Base-by-base conservation (phyloP, 1,139 yeast species). In the Suhomyces bribrorum region DNA sequence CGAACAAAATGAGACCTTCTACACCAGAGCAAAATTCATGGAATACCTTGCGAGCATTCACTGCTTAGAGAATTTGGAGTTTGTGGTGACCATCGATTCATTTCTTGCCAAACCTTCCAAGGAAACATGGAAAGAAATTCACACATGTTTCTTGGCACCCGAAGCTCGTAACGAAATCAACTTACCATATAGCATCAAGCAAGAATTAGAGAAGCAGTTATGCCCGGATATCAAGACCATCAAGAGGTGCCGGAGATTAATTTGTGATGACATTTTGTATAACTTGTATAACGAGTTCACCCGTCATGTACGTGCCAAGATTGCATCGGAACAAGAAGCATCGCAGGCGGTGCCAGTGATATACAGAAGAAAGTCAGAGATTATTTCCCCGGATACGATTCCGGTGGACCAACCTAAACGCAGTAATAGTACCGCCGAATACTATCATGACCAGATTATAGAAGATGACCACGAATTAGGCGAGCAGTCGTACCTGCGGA, bases 51-150 rank as follows among this genome's bases (percentile, higher is more conserved):
- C 49, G 24, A 43, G 52, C 23, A 56, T 58, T 20, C 73, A 67
- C 45, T 66, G 73, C 48, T 48, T 61, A 30, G 74, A 68, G 41
- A 67, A 67, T 48, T 56, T 60, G 33, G 69, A 66, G 46, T 67
- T 64, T 37, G 49, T 67, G 11, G 40, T 59, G 29, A 67, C 64
- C 34, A 51, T 66, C 26, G 61, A 62, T 43, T 44, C 47, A 13
- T 61, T 53, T 32, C 35, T 56, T 12, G 43, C 34, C 43, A 41
- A 31, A 48, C 57, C 37, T 39, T 45, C 30, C 37, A 32, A 14
- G 16, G 34, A 27, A 7, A 44, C 44, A 26, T 68, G 74, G 74
- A 39, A 46, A 17, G 41, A 40, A 16, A 58, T 68, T 6, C 54
- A 57, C 38, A 45, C 50, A 25, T 45, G 45, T 18, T 68, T 63